Percentiles rank a stretch among this genome's conserved stretches.
Conservation (phyloP, 306 rosid genomes). For the Aeschynomene evenia region DNA sequence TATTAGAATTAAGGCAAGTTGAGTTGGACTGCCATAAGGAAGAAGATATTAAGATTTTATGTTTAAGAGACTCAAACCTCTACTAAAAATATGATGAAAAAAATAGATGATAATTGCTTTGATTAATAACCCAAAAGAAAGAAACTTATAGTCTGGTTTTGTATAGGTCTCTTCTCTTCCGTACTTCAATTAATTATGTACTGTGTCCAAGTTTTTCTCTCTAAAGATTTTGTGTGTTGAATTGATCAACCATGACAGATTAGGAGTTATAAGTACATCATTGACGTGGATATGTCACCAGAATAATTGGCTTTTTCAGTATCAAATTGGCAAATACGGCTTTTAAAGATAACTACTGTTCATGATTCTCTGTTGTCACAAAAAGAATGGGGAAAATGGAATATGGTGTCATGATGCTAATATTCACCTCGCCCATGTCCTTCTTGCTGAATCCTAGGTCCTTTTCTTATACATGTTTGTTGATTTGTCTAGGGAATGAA, state of each 20-base stretch:
- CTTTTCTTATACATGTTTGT: background rate
- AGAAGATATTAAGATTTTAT: no score
- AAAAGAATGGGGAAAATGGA: background rate
- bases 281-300: background rate
- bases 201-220: background rate
- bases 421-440: background rate
- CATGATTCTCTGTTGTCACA: background rate
- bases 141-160: background rate
- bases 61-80: no score
- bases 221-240: background rate
- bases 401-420: background rate
- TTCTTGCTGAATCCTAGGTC: background rate
- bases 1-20: background rate
- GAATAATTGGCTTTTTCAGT: background rate
- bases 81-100: background rate
- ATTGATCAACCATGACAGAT: background rate
- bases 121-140: background rate
- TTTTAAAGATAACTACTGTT: background rate
- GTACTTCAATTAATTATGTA: background rate
- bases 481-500: slow-evolving; percentile 2
- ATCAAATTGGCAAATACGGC: background rate
- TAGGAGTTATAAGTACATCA: background rate
- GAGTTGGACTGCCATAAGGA: background rate
- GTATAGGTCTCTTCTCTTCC: background rate
- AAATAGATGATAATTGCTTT: background rate